Evolutionary conservation across 257 asterid species (phyloP).

Genomic region (Pogostemon cablin): DNA sequence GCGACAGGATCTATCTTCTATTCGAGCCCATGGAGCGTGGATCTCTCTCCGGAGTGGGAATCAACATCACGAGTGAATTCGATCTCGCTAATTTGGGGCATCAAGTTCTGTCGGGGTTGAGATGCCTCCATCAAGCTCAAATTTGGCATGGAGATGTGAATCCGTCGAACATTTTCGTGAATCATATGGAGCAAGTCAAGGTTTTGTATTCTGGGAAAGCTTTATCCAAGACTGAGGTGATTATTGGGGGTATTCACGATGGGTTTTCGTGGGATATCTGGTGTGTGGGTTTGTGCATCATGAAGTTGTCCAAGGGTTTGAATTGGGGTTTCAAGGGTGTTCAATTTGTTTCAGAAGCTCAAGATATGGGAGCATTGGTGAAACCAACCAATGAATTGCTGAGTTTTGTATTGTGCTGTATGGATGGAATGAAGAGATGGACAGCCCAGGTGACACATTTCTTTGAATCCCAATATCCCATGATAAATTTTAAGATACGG

Average conservation of each 20-base stretch:
- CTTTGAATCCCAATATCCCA: no score
- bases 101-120: constrained; percentile 34
- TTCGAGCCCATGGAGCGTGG: constrained; percentile 35
- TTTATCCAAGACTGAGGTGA: neutral
- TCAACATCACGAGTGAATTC: constrained; percentile 5
- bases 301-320: constrained; percentile 29
- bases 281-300: constrained; percentile 36
- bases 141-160: constrained; percentile 34
- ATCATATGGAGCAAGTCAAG: constrained; percentile 28
- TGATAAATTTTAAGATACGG: no score
- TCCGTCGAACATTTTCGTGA: constrained; percentile 32
- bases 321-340: neutral
- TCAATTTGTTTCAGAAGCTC: neutral
- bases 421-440: constrained; percentile 31
- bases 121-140: constrained; percentile 31
- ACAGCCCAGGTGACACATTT: constrained; percentile 3
- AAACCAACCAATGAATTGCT: constrained; percentile 25
- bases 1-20: constrained; percentile 22
- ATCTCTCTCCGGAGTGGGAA: neutral
- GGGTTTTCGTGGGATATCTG: constrained; percentile 44
- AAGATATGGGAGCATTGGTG: neutral
- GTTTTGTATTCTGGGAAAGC: constrained; percentile 32
- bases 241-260: constrained; percentile 31
- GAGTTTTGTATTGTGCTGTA: constrained; percentile 35
- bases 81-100: constrained; percentile 15